phyloP scores from a whole-genome alignment of 140 eudicot genomes.

The Oenanthe javanica region DNA sequence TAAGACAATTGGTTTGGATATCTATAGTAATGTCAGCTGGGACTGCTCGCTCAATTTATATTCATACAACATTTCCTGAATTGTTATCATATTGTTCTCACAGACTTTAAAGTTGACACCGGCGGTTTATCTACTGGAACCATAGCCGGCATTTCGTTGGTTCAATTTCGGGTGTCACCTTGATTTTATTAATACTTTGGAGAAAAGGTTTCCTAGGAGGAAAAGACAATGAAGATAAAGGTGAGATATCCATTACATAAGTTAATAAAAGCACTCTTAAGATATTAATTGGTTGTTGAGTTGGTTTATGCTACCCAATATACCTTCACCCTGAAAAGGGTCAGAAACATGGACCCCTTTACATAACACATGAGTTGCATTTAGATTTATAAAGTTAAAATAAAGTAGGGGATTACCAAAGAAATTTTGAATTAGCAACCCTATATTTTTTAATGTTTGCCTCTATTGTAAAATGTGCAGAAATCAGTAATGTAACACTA shows the following conservation, averaged over 20 bases:
- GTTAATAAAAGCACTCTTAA: not conserved
- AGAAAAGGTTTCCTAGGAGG: constrained; percentile 22
- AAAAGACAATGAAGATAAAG: constrained; percentile 23
- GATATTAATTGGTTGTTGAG: not conserved
- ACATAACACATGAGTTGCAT: not conserved
- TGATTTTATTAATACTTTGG: constrained; percentile 16
- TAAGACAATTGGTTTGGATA: not conserved
- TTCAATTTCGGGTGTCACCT: constrained; percentile 13
- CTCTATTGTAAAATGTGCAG: not conserved
- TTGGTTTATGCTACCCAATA: not conserved
- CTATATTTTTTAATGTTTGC: too few species aligned
- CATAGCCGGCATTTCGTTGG: constrained; percentile 28
- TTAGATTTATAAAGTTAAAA: too few species aligned
- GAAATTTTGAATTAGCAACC: not conserved
- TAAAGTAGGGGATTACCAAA: too few species aligned
- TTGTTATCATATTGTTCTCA: constrained; percentile 10
- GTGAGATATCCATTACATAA: not conserved
- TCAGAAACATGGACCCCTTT: not conserved
- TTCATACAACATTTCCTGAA: not conserved
- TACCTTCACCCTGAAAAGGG: constrained; percentile 7
- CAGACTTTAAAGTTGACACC: constrained; percentile 27
- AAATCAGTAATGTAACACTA: not conserved
- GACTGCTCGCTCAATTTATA: not conserved
- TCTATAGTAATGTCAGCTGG: not conserved
- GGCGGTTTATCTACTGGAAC: constrained; percentile 29